Conservation (phyloP, 148 eudicot genomes). For the Spergularia bocconei region DNA sequence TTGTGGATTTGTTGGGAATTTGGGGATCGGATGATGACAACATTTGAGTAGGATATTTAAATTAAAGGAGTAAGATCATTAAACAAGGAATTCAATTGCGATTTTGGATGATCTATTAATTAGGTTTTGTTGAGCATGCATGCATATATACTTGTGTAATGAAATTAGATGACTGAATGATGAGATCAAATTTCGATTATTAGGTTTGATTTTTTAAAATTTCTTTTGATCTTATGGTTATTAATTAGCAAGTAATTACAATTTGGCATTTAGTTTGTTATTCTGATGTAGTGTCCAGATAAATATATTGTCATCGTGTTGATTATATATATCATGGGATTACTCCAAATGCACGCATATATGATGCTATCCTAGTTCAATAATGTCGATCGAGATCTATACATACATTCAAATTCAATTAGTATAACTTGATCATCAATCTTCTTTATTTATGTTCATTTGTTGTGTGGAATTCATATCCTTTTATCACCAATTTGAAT, state of each 20-base stretch:
- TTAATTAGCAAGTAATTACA: conserved; percentile 6
- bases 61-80: background rate
- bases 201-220: background rate
- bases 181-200: background rate
- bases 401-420: too few species aligned
- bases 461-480: too few species aligned
- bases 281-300: too few species aligned
- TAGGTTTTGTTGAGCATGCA: conserved; percentile 15
- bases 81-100: conserved; percentile 10
- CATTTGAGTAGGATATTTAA: background rate
- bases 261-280: too few species aligned
- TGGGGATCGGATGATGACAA: background rate
- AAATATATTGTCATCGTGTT: too few species aligned
- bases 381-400: too few species aligned
- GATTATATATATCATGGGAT: too few species aligned
- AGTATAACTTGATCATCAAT: too few species aligned
- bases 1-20: background rate
- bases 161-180: background rate
- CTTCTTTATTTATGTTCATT: too few species aligned
- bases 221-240: background rate
- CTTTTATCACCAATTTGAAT: too few species aligned
- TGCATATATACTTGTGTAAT: background rate
- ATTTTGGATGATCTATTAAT: conserved; percentile 5
- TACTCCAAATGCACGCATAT: too few species aligned
- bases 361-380: too few species aligned